Evolutionary conservation across 495 filamentous ascomycete species (phyloP).

Genomic region (Trichoderma orchidacearum): DNA sequence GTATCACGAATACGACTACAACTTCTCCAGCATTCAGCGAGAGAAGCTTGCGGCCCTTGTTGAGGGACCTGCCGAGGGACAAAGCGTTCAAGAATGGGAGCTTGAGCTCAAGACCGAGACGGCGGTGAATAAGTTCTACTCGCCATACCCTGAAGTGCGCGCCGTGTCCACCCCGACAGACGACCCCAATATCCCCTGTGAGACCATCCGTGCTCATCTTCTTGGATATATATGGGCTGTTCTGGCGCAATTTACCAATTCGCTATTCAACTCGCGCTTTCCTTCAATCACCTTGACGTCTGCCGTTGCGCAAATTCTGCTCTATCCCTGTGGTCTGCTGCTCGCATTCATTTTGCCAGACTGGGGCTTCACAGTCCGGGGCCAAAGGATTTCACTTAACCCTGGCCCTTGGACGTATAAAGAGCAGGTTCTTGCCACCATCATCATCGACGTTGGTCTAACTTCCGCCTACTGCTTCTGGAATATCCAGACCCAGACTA

Average conservation of each 20-base stretch:
- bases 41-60: conserved; percentile 14
- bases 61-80: conserved; percentile 16
- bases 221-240: conserved; percentile 24
- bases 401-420: conserved; percentile 30
- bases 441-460: conserved; percentile 26
- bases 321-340: conserved; percentile 21
- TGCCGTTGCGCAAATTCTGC: conserved; percentile 23
- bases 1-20: conserved; percentile 24
- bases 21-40: conserved; percentile 20
- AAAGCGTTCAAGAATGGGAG: conserved; percentile 19
- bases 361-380: conserved; percentile 16
- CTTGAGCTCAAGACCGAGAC: conserved; percentile 22
- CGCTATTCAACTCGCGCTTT: conserved; percentile 26
- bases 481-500: conserved; percentile 29
- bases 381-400: conserved; percentile 19
- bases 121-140: conserved; percentile 22
- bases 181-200: conserved; percentile 15
- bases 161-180: conserved; percentile 25
- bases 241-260: conserved; percentile 21
- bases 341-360: conserved; percentile 14
- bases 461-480: conserved; percentile 24
- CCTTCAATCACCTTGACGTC: conserved; percentile 15
- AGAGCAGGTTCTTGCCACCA: conserved; percentile 34
- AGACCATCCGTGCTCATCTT: conserved; percentile 26
- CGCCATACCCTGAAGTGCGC: conserved; percentile 33